Base-by-base conservation (phyloP, 148 eudicot species). In the Gaultheria prostrata region DNA sequence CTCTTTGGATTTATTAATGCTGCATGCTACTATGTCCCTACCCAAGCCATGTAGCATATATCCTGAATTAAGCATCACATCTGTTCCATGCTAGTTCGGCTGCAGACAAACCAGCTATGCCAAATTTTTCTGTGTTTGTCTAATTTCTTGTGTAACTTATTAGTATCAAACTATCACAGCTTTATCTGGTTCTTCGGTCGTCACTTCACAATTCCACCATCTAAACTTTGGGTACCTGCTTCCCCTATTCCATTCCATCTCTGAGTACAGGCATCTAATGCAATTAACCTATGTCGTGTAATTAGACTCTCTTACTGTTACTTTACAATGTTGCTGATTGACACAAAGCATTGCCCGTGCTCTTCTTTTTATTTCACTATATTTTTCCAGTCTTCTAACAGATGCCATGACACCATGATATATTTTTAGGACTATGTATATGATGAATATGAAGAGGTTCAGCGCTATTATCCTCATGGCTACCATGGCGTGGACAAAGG, bases 401-500 rank as follows among this genome's bases (percentile, higher is more conserved):
- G 53, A 75, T 75, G 79, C 57, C 61, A 51, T 73, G 56, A 33
- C 39, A 17, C 67, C 20, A 82, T 20, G 30, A 70, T 53, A 49
- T 18, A 20, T 78, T 4, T 43, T 87, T 84, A 96, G 99, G 98
- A 96, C 71, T 96, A 93, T 77, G 84, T 81, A 75, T 96, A 91
- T 87, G 90, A 90, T 12, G 99, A 96, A 85, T 86, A 80, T 72
- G 97, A 90, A 85, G 93, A 90, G 82, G 98, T 96, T 77, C 92
- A 86, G 76, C 85, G 85, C 15, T 88, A 90, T 85, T 96, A 96
- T 88, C 99, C 99, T 77, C 99, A 96, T 87, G 98, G 99, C 74
- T 96, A 89, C 88, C 99, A 96, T 90, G 99, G 98, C 74, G 93
- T 93, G 83, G 99, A 96, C 87, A 94, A 86, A 92, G 92, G 83